Evolutionary conservation across 192 early-diverging fungal genomes (phyloP), one percentile per base, ranked within the genome.

Genomic region (Coemansia asiatica): DNA sequence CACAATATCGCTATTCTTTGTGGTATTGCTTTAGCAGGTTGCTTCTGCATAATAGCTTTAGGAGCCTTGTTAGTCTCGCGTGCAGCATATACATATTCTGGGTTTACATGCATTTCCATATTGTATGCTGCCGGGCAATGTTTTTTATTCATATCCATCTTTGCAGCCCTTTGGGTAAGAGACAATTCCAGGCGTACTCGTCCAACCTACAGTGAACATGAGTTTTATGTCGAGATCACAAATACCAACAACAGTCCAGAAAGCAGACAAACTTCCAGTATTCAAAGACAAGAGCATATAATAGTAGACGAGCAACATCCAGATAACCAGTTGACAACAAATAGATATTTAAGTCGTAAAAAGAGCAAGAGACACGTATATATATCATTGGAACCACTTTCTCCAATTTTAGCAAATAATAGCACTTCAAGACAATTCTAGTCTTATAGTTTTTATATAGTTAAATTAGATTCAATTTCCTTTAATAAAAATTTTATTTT

Each of bases 121-220:
- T 46, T 77, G n/a, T 71, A 77, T 49, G 23, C 60, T 2, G 53
- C 71, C 0, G 75, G 75, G 0, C 75, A 77, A 23, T 72, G 69
- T 12, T 35, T 77, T 0, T 46, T 77, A 13, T 68, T 71, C 23
- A 19, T 71, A 7, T 38, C 75, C 3, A 68, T 72, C 21, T 66
- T 77, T 49, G 66, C 66, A 0, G 69, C 66, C 1, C 55, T 72
- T 16, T 77, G 69, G 75, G 69, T 77, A 0, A 21, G 69, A 6
- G 75, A 72, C 27, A 61, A 68, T n/a, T 69, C 75, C 8, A 71
- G 64, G 47, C 57, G 69, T 2, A 77, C 69, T 5, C 61, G 75
- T 1, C 69, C 69, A n/a, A 22, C 61, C 19, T 62, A 71, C 26
- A 56, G 56, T 29, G 57, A 68, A 8, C 66, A 71, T 21, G 75